Percentiles rank a stretch among this genome's conserved stretches.
phyloP scores from a whole-genome alignment of 139 green algal species.

The Yamagishiella unicocca region DNA sequence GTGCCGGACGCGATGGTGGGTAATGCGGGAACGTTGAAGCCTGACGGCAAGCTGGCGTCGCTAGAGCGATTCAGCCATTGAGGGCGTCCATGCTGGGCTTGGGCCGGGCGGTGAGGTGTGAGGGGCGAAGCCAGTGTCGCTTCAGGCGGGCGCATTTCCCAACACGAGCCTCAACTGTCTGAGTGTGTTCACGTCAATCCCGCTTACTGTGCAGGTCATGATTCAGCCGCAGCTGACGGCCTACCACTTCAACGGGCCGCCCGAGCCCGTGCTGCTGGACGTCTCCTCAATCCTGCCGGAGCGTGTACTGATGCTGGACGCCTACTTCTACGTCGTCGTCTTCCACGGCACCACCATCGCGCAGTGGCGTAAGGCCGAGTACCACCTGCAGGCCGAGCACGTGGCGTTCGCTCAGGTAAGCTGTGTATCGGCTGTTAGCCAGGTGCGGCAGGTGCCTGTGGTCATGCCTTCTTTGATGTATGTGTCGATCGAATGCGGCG shows the following conservation, averaged over 20 bases:
- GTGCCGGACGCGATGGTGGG: slow-evolving; percentile 89
- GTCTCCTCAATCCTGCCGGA: slow-evolving; percentile 94
- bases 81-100: too few relatives aligned
- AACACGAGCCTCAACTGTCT: too few relatives aligned
- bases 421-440: too few relatives aligned
- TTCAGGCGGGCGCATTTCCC: too few relatives aligned
- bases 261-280: slow-evolving; percentile 96
- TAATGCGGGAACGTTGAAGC: too few relatives aligned
- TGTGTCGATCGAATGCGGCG: too few relatives aligned
- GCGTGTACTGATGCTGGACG: slow-evolving; percentile 96
- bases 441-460: background rate
- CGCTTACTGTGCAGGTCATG: slow-evolving; percentile 83
- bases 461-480: background rate
- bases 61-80: too few relatives aligned
- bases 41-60: too few relatives aligned
- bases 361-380: slow-evolving; percentile 94
- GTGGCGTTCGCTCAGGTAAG: slow-evolving; percentile 81
- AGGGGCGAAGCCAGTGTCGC: too few relatives aligned
- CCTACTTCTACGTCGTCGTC: slow-evolving; percentile 97
- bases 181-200: too few relatives aligned
- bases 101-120: too few relatives aligned
- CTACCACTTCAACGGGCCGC: slow-evolving; percentile 85
- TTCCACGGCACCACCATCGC: slow-evolving; percentile 91
- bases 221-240: slow-evolving; percentile 93
- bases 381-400: slow-evolving; percentile 92